A percentile compares a stretch with the other conserved stretches of the same genome.
phyloP scores from a whole-genome alignment of 495 filamentous ascomycete species.

The Penicillium psychrofluorescens region DNA sequence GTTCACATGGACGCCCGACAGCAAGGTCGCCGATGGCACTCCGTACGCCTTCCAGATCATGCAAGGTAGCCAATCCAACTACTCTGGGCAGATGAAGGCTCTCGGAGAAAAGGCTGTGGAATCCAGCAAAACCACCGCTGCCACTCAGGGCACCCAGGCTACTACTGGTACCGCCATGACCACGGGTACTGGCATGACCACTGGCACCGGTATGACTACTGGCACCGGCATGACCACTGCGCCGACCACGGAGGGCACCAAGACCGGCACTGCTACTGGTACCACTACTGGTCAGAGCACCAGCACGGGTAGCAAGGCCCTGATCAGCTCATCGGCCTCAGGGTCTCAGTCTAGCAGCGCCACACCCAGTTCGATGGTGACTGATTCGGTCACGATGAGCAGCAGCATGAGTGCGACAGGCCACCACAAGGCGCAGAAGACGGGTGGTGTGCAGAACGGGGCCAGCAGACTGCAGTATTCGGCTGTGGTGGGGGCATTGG shows the following conservation, averaged over 20 bases:
- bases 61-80: slow-evolving; percentile 36
- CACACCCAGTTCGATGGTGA: slow-evolving; percentile 1
- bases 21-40: slow-evolving; percentile 24
- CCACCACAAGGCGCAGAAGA: slow-evolving; percentile 1
- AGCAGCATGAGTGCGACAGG: neutral
- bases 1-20: slow-evolving; percentile 36
- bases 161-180: slow-evolving; percentile 1
- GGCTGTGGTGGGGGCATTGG: no score
- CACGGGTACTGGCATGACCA: neutral
- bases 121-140: slow-evolving; percentile 5
- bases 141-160: slow-evolving; percentile 1
- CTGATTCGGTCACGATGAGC: neutral
- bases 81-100: slow-evolving; percentile 32
- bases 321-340: slow-evolving; percentile 12
- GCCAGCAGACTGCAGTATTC: no score
- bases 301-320: slow-evolving; percentile 8
- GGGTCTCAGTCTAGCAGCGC: slow-evolving; percentile 11
- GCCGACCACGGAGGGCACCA: neutral
- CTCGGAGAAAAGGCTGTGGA: slow-evolving; percentile 13
- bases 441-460: no score
- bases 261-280: neutral
- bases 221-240: neutral
- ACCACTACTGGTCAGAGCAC: neutral
- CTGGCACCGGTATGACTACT: neutral
- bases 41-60: slow-evolving; percentile 42